Evolutionary conservation across 805 yeast species (phyloP).

Genomic region (Priceomyces carsonii): DNA sequence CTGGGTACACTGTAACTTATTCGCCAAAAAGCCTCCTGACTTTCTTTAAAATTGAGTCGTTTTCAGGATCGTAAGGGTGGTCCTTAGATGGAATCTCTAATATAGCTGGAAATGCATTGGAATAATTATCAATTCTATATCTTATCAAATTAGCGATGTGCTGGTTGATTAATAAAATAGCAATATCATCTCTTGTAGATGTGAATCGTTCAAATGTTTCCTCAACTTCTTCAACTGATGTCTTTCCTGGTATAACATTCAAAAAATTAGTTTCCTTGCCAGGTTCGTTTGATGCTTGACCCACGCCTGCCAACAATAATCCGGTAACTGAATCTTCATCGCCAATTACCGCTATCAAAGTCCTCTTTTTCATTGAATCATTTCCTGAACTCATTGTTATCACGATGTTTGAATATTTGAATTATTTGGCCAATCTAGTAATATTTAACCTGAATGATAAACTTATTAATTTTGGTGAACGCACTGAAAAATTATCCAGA

Average conservation of each 20-base stretch:
- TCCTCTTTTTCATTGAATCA: conserved; percentile 63
- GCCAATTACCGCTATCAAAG: conserved; percentile 89
- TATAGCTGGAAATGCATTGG: conserved; percentile 93
- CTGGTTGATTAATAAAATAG: conserved; percentile 89
- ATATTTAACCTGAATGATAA: conserved; percentile 1
- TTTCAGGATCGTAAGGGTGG: conserved; percentile 98
- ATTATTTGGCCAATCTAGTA: conserved; percentile 1
- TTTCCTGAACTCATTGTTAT: conserved; percentile 26
- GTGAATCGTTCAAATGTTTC: conserved; percentile 77
- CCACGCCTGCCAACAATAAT: conserved; percentile 90
- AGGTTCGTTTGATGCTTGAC: conserved; percentile 68
- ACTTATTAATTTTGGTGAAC: conserved; percentile 1
- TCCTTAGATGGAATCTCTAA: conserved; percentile 97
- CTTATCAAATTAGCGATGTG: conserved; percentile 92
- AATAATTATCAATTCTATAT: conserved; percentile 74
- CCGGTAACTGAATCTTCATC: conserved; percentile 99
- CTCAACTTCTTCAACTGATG: conserved; percentile 73
- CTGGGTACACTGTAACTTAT: conserved; percentile 28
- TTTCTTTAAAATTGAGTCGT: conserved; percentile 91
- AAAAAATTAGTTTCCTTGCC: conserved; percentile 79
- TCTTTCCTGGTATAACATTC: conserved; percentile 72
- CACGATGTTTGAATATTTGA: neutral
- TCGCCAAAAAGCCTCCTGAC: conserved; percentile 96
- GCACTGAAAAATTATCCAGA: conserved; percentile 6
- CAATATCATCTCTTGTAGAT: conserved; percentile 77